A percentile compares a stretch with the other conserved stretches of the same genome.
phyloP scores from a whole-genome alignment of 306 rosid species.

The Casuarina cunninghamiana region DNA sequence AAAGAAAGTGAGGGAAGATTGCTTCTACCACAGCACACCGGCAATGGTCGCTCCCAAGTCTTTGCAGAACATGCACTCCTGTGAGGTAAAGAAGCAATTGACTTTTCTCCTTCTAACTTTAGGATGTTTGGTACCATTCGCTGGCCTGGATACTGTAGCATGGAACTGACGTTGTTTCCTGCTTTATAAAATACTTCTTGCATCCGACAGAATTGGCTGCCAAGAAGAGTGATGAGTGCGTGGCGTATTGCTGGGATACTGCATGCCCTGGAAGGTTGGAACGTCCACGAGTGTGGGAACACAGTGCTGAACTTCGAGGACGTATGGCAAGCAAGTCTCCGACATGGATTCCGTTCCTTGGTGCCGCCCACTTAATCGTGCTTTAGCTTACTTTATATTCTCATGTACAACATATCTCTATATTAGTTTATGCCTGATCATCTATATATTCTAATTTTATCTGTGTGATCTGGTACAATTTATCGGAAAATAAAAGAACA shows the following conservation, averaged over 20 bases:
- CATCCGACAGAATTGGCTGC: constrained; percentile 61
- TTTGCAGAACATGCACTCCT: constrained; percentile 57
- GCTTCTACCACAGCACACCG: constrained; percentile 65
- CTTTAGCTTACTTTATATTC: no score
- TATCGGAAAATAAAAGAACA: no score
- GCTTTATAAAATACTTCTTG: background rate
- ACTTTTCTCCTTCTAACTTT: background rate
- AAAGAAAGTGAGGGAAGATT: constrained; percentile 59
- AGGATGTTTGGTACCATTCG: no score
- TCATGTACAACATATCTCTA: no score
- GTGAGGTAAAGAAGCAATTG: constrained; percentile 55
- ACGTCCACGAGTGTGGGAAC: constrained; percentile 58
- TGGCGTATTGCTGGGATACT: constrained; percentile 71
- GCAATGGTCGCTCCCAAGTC: constrained; percentile 66
- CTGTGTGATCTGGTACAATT: background rate
- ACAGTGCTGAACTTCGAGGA: constrained; percentile 42
- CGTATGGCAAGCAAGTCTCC: constrained; percentile 66
- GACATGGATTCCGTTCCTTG: constrained; percentile 53
- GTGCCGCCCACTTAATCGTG: no score
- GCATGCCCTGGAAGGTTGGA: constrained; percentile 73
- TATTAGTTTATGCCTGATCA: no score
- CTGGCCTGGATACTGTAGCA: background rate
- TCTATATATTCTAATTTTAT: no score
- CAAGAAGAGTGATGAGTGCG: constrained; percentile 83
- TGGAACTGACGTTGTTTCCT: background rate